These are phyloP conservation scores for Grammothele lineata DNA, from an alignment of 768 basidiomycete species.

Conservation along the genomic window DNA sequence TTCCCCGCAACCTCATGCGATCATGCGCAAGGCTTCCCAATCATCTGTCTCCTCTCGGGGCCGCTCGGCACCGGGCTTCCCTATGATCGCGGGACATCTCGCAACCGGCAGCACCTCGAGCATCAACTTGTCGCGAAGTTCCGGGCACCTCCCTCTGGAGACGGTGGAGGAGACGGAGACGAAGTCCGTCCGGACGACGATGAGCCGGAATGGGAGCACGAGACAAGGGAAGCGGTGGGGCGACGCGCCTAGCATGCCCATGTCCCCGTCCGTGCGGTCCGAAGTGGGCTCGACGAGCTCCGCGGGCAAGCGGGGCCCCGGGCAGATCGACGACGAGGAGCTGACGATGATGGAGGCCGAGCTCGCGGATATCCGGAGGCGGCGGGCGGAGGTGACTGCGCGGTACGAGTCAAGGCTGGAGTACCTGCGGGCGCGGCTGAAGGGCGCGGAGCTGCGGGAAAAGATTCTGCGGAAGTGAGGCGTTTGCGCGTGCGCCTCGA, in stretches of 20 bases:
- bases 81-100: constrained; percentile 27
- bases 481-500: too few relatives aligned
- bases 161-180: constrained; percentile 47
- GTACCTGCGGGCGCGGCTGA: constrained; percentile 76
- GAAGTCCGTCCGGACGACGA: too few relatives aligned
- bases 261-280: constrained; percentile 9
- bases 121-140: constrained; percentile 50
- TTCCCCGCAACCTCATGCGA: constrained; percentile 7
- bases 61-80: constrained; percentile 17
- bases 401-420: constrained; percentile 76
- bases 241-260: constrained; percentile 5
- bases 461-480: constrained; percentile 61
- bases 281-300: constrained; percentile 10
- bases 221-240: constrained; percentile 9
- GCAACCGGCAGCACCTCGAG: constrained; percentile 37
- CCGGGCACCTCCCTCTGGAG: constrained; percentile 45
- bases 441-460: constrained; percentile 81
- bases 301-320: constrained; percentile 10
- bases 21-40: constrained; percentile 50
- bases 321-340: constrained; percentile 30
- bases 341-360: constrained; percentile 45
- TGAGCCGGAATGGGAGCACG: constrained; percentile 3
- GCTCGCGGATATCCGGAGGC: constrained; percentile 63
- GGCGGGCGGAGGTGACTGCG: constrained; percentile 64
- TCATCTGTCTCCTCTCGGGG: constrained; percentile 56